Evolutionary conservation across 805 yeast species (phyloP), one percentile per base, ranked within the genome.

Genomic region (Candida andamanensis): DNA sequence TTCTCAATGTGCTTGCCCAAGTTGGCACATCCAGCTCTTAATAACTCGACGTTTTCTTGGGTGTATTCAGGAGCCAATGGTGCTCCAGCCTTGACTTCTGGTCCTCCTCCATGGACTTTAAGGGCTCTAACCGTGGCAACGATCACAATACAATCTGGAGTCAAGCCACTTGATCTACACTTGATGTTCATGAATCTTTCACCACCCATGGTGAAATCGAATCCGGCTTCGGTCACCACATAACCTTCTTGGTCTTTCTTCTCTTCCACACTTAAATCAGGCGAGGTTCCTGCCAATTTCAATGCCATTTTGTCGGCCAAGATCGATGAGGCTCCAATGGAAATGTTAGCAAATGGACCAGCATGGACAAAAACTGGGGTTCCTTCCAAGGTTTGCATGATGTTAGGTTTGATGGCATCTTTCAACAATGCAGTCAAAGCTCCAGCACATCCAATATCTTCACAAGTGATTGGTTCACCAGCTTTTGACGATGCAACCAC

Each of bases 161-260:
- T 68, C 41, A 82, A 66, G 6, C 90, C 92, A n/a, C 85, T 77
- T 7, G 87, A 72, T 54, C 92, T 73, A 56, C 89, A 80, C 58
- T 83, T 83, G 63, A 83, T 83, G 60, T 83, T 81, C 57, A 80
- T 68, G 59, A 83, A 83, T 61, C 94, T 69, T 65, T 83, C 94
- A 57, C 94, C 94, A 54, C 94, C 94, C 94, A 83, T 83, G 31
- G 92, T 83, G 69, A 83, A 83, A 59, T 83, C 94, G 62, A 83
- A 83, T 41, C 94, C 94, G 13, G 94, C 94, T 58, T 83, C 94
- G 29, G 94, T 83, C 33, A 83, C 81, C 40, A 83, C 94, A 47
- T 74, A 83, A 40, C 94, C 92, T 45, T 72, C 72, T 49, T 72
- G 72, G 34, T 68, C 67, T 30, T 61, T 48, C 49, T 67, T 63